Evolutionary conservation across 176 grass and related monocot species (phyloP).

Genomic region (Dendrocalamus sinicus): DNA sequence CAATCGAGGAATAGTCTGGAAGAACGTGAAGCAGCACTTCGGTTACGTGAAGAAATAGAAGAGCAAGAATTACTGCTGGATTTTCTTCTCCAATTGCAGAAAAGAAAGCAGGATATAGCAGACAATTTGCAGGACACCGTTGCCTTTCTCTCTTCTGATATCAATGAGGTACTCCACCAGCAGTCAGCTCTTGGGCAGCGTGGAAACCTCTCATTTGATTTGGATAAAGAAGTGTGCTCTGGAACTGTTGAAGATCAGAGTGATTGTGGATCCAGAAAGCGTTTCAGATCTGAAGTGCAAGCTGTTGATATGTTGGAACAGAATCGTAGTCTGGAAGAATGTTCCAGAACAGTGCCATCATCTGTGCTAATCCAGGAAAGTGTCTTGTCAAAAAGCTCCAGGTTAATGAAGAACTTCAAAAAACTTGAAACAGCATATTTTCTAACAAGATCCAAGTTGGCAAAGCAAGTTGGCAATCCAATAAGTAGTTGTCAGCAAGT

Average conservation of each 20-base stretch:
- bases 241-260: conserved; percentile 61
- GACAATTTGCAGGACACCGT: conserved; percentile 74
- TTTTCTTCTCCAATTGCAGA: conserved; percentile 84
- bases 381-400: conserved; percentile 82
- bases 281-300: conserved; percentile 63
- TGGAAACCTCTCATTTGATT: conserved; percentile 45
- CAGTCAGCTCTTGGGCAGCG: conserved; percentile 58
- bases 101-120: conserved; percentile 80
- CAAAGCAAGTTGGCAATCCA: conserved; percentile 57
- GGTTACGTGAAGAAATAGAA: conserved; percentile 86
- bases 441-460: conserved; percentile 64
- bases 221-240: conserved; percentile 70
- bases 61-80: conserved; percentile 84
- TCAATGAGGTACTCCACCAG: conserved; percentile 71
- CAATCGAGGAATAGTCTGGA: conserved; percentile 70
- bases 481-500: conserved; percentile 41
- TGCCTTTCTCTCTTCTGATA: conserved; percentile 86
- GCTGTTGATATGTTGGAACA: conserved; percentile 57
- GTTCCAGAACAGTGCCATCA: conserved; percentile 56
- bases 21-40: conserved; percentile 76
- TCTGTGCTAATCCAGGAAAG: conserved; percentile 63
- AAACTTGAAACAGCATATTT: conserved; percentile 95
- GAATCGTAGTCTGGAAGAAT: conserved; percentile 49
- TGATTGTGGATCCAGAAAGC: conserved; percentile 74
- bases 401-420: conserved; percentile 96